Conservation (phyloP, 2,329 filamentous ascomycete species). For the Fusarium staphyleae region DNA sequence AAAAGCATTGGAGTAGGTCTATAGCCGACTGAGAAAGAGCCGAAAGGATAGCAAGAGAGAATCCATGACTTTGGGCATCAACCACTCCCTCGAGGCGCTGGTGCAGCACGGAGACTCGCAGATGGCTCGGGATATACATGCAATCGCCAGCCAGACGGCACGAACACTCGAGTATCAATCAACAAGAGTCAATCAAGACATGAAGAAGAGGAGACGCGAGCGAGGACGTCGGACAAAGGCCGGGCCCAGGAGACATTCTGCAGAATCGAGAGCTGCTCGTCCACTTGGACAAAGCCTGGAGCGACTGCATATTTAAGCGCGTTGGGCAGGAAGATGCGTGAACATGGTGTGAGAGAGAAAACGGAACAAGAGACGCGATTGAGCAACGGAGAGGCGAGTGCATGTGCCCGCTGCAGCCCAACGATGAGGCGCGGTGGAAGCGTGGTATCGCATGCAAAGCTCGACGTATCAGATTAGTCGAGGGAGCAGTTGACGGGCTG, state of each 20-base stretch:
- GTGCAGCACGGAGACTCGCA: conserved; percentile 18
- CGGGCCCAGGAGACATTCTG: conserved; percentile 15
- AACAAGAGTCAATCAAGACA: conserved; percentile 12
- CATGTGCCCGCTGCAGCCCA: conserved; percentile 39
- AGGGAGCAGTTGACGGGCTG: too few relatives aligned
- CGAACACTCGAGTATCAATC: conserved; percentile 3
- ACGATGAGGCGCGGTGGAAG: conserved; percentile 14
- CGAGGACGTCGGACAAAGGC: conserved; percentile 23
- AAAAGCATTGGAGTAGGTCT: conserved; percentile 7
- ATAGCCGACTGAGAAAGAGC: conserved; percentile 9
- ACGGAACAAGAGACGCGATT: conserved; percentile 4
- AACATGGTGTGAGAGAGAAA: conserved; percentile 28
- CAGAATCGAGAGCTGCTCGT: conserved; percentile 10
- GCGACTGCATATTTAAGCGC: conserved; percentile 17
- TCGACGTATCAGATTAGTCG: conserved; percentile 16
- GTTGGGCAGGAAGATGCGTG: conserved; percentile 18
- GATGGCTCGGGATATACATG: conserved; percentile 45
- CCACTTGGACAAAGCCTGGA: conserved; percentile 19
- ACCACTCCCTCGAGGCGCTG: conserved; percentile 6
- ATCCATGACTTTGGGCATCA: conserved; percentile 21
- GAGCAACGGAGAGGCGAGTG: conserved; percentile 28
- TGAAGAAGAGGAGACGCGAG: conserved; percentile 14
- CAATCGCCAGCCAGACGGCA: conserved; percentile 13
- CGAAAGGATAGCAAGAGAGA: not conserved
- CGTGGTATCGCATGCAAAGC: conserved; percentile 13